phyloP scores from a whole-genome alignment of 495 filamentous ascomycete species.

The Trypethelium eluteriae region DNA sequence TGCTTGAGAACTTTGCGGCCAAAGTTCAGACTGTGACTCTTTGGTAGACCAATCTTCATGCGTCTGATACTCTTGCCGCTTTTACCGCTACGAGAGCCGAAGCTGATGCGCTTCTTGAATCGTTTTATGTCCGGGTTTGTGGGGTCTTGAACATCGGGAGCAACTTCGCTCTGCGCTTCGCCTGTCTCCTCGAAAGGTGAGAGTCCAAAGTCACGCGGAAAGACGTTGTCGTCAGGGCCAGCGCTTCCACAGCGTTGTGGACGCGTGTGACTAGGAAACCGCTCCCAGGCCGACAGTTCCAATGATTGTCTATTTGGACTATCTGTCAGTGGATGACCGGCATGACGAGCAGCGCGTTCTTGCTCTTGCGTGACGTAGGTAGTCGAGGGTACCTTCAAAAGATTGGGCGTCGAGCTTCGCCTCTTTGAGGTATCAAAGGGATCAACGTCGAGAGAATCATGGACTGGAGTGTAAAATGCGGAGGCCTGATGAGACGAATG shows the following conservation, averaged over 20 bases:
- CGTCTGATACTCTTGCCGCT: neutral
- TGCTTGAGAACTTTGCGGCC: constrained; percentile 14
- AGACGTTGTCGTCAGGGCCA: constrained; percentile 21
- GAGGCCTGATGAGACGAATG: neutral
- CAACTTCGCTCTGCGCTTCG: neutral
- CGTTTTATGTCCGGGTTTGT: neutral
- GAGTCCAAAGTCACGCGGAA: constrained; percentile 25
- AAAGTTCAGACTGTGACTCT: constrained; percentile 22
- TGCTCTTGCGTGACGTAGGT: neutral
- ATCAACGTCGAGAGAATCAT: neutral
- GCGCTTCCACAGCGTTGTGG: constrained; percentile 22
- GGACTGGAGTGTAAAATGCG: neutral
- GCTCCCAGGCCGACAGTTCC: constrained; percentile 19
- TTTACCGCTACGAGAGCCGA: constrained; percentile 1
- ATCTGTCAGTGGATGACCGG: neutral
- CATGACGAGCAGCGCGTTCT: neutral
- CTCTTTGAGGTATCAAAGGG: neutral
- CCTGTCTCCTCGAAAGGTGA: neutral
- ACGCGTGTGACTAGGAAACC: constrained; percentile 25
- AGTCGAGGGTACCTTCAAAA: neutral
- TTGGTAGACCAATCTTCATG: constrained; percentile 10
- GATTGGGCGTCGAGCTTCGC: neutral
- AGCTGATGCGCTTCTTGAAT: constrained; percentile 8
- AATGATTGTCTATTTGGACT: neutral
- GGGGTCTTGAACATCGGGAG: neutral